Conservation (phyloP, 2,329 filamentous ascomycete genomes). For the Calonectria pseudoreteaudii region DNA sequence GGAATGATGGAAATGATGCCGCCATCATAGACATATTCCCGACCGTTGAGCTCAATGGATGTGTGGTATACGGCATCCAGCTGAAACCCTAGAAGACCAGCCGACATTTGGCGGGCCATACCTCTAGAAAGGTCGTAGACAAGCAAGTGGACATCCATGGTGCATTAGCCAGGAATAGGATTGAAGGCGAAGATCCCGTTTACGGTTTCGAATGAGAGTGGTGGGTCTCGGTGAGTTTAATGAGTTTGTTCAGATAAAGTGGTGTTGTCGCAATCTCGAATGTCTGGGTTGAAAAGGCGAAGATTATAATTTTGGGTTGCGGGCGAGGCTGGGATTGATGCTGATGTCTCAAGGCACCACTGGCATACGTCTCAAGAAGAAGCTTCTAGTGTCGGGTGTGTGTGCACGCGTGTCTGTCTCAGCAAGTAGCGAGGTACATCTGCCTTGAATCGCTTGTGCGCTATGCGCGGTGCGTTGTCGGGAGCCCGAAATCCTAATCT, state of each 20-base stretch:
- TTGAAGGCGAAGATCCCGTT: neutral
- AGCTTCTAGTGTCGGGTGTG: slow-evolving; percentile 39
- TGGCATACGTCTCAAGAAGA: slow-evolving; percentile 36
- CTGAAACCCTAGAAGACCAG: slow-evolving; percentile 64
- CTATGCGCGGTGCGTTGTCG: neutral
- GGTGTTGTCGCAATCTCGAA: neutral
- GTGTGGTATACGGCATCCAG: slow-evolving; percentile 98
- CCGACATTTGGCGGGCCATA: slow-evolving; percentile 66
- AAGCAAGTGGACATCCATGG: slow-evolving; percentile 81
- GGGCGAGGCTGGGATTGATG: neutral
- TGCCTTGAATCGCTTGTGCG: neutral
- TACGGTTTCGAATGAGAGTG: neutral
- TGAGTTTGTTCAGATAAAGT: neutral
- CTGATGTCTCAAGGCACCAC: slow-evolving; percentile 37
- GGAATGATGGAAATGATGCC: slow-evolving; percentile 86
- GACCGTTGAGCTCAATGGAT: slow-evolving; percentile 83
- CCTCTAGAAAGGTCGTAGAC: slow-evolving; percentile 82
- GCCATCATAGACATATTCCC: slow-evolving; percentile 91
- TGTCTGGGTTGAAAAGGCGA: neutral
- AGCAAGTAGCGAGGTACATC: neutral
- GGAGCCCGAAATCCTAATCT: neutral
- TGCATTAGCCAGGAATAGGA: slow-evolving; percentile 1
- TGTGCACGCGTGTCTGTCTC: neutral
- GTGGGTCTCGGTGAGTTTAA: neutral
- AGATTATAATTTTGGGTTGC: neutral